phyloP scores from a whole-genome alignment of 1,284 basidiomycete genomes.

The Malassezia restricta region DNA sequence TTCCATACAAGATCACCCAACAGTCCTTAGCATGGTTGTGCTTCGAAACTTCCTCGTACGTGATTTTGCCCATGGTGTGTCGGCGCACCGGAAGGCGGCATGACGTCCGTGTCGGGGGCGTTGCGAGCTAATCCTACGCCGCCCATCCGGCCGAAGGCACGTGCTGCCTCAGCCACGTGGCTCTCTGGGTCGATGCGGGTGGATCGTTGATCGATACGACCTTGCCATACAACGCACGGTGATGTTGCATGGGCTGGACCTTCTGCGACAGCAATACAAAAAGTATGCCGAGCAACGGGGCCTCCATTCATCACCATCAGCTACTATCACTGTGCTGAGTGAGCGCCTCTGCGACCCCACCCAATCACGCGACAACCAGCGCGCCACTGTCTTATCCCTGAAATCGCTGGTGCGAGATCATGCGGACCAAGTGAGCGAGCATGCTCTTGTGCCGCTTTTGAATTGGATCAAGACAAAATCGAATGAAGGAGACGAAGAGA shows the following conservation, averaged over 20 bases:
- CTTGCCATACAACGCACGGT: background rate
- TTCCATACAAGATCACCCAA: slow-evolving; percentile 48
- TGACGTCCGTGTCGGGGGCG: background rate
- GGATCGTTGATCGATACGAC: background rate
- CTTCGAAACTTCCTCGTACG: slow-evolving; percentile 22
- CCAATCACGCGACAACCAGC: slow-evolving; percentile 56
- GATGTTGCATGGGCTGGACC: slow-evolving; percentile 44
- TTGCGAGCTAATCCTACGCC: background rate
- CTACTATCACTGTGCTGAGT: slow-evolving; percentile 73
- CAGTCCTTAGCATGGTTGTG: slow-evolving; percentile 57
- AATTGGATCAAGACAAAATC: slow-evolving; percentile 17
- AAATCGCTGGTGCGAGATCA: slow-evolving; percentile 85
- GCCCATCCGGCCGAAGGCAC: too few species aligned
- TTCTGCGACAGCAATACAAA: slow-evolving; percentile 39
- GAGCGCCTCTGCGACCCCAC: slow-evolving; percentile 56
- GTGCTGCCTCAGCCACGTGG: background rate
- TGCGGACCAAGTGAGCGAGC: slow-evolving; percentile 52
- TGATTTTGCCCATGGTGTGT: background rate
- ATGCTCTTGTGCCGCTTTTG: slow-evolving; percentile 31
- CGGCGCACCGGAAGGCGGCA: background rate
- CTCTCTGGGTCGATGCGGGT: background rate
- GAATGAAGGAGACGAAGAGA: slow-evolving; percentile 33
- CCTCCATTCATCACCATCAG: slow-evolving; percentile 59
- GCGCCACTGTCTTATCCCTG: slow-evolving; percentile 77
- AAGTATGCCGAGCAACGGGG: slow-evolving; percentile 35